phyloP scores from a whole-genome alignment of 306 rosid genomes.

The Arachis hypogaea region DNA sequence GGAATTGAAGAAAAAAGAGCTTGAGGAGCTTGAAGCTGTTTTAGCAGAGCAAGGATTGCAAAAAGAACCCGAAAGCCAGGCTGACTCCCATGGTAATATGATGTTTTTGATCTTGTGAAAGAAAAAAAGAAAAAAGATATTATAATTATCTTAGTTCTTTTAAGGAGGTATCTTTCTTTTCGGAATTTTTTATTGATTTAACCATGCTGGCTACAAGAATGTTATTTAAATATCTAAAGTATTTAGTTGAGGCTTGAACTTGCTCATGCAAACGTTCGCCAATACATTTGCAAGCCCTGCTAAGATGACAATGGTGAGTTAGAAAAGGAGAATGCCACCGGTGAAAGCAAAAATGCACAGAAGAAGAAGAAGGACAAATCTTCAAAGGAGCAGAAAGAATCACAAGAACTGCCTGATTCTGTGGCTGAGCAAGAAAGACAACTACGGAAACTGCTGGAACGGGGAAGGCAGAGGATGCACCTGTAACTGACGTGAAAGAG shows the following conservation, averaged over 20 bases:
- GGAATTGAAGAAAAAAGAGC: constrained; percentile 93
- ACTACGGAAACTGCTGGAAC: constrained; percentile 32
- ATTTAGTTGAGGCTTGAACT: not conserved
- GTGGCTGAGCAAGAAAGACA: constrained; percentile 35
- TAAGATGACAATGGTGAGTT: constrained; percentile 49
- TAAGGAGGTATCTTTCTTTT: too few species aligned
- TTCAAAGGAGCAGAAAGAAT: constrained; percentile 69
- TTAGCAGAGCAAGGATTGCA: constrained; percentile 84
- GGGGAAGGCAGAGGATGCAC: constrained; percentile 55
- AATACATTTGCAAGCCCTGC: not conserved
- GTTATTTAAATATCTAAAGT: not conserved
- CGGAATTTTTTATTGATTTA: not conserved
- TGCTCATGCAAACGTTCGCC: not conserved
- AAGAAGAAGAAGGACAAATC: constrained; percentile 52
- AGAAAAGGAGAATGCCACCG: constrained; percentile 57
- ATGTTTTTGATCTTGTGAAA: not conserved
- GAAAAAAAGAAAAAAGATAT: not conserved
- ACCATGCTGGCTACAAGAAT: constrained; percentile 4
- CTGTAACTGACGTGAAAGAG: constrained; percentile 71
- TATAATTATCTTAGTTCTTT: too few species aligned
- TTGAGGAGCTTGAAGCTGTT: constrained; percentile 96
- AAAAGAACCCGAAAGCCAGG: constrained; percentile 67
- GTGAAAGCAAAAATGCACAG: constrained; percentile 67
- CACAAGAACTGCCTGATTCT: constrained; percentile 57
- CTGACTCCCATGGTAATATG: constrained; percentile 63